Percentiles rank a stretch among this genome's conserved stretches.
Evolutionary conservation across 164 flowering plant genomes (phyloP).

Genomic region (Stephania yunnanensis): DNA sequence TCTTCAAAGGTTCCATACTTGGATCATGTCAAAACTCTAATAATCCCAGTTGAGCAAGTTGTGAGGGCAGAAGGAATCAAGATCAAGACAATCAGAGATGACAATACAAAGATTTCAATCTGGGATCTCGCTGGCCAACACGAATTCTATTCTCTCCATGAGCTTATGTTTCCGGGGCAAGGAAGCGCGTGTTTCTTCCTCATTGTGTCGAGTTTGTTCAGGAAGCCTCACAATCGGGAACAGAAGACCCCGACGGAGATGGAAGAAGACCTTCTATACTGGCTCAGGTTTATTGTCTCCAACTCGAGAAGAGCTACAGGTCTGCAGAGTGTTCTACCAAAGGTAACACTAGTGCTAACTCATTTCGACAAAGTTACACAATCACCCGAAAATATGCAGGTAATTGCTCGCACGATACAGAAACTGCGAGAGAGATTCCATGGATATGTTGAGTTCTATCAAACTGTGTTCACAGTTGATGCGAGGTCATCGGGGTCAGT

Average conservation of each 20-base stretch:
- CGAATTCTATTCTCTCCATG: conserved; percentile 74
- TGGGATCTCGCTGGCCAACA: conserved; percentile 94
- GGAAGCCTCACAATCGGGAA: conserved; percentile 70
- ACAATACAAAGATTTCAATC: conserved; percentile 71
- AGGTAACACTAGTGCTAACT: conserved; percentile 77
- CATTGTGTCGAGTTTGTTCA: conserved; percentile 59
- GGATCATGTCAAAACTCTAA: conserved; percentile 72
- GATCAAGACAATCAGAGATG: conserved; percentile 71
- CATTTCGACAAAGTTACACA: conserved; percentile 69
- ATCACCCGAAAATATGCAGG: conserved; percentile 45
- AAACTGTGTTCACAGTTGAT: conserved; percentile 85
- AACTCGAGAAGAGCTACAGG: conserved; percentile 60
- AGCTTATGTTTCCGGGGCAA: conserved; percentile 92
- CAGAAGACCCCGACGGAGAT: conserved; percentile 55
- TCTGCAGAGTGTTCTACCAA: conserved; percentile 75
- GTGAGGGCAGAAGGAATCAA: conserved; percentile 67
- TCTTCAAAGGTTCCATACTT: conserved; percentile 66
- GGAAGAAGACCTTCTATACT: conserved; percentile 75
- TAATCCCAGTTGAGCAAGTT: conserved; percentile 82
- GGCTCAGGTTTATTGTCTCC: conserved; percentile 91
- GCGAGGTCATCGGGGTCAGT: conserved; percentile 86
- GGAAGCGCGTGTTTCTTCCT: conserved; percentile 82
- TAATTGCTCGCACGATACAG: conserved; percentile 38
- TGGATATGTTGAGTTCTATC: conserved; percentile 71
- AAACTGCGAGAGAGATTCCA: conserved; percentile 62